A percentile compares a stretch with the other conserved stretches of the same genome.
phyloP scores from a whole-genome alignment of 2,329 filamentous ascomycete species.

The Tolypocladium tropicale region DNA sequence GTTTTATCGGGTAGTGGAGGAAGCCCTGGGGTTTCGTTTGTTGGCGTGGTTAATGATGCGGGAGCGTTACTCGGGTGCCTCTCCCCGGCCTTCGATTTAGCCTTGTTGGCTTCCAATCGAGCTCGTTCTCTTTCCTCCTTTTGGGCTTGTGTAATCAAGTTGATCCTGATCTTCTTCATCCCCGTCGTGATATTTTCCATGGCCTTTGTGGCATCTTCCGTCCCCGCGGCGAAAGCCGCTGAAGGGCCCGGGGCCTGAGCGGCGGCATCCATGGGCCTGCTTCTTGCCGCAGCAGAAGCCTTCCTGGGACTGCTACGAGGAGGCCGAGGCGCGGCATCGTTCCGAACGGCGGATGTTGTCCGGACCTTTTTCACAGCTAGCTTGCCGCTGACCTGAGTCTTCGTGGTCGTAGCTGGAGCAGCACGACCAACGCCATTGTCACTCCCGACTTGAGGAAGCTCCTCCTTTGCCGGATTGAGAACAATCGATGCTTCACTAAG shows the following conservation, averaged over 20 bases:
- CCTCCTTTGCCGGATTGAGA: slow-evolving; percentile 11
- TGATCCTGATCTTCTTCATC: slow-evolving; percentile 55
- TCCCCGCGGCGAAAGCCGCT: slow-evolving; percentile 1
- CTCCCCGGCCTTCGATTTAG: slow-evolving; percentile 1
- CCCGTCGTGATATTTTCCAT: slow-evolving; percentile 46
- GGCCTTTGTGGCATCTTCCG: slow-evolving; percentile 21
- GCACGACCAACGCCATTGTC: slow-evolving; percentile 16
- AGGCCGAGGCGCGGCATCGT: slow-evolving; percentile 23
- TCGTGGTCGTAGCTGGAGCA: slow-evolving; percentile 29
- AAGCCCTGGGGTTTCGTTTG: neutral
- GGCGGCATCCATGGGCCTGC: slow-evolving; percentile 2
- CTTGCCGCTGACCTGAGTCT: slow-evolving; percentile 25
- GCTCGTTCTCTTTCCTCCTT: slow-evolving; percentile 39
- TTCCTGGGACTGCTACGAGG: slow-evolving; percentile 26
- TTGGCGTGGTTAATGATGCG: neutral
- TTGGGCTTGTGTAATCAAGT: slow-evolving; percentile 47
- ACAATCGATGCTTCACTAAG: slow-evolving; percentile 37
- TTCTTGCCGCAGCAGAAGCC: slow-evolving; percentile 12
- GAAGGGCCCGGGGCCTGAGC: slow-evolving; percentile 6
- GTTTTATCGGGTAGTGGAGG: neutral
- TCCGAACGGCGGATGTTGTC: slow-evolving; percentile 31
- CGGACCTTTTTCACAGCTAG: slow-evolving; percentile 52
- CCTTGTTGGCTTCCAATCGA: slow-evolving; percentile 13
- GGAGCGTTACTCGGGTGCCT: neutral
- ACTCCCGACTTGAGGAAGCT: slow-evolving; percentile 2